Conservation (phyloP, 345 rosid species). For the Abelmoschus esculentus region DNA sequence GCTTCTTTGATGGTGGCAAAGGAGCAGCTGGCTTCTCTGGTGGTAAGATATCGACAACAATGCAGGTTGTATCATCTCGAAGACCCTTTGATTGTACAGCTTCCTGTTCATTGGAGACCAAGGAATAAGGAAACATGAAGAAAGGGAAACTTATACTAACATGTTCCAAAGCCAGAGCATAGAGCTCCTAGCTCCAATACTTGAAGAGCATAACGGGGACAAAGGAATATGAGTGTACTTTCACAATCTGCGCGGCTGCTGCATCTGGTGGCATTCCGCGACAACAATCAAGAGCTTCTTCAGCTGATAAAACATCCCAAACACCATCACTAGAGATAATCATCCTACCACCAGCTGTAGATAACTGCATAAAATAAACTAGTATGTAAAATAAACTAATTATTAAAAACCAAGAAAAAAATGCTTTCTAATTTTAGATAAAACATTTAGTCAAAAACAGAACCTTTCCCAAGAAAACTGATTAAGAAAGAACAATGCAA, state of each 20-base stretch:
- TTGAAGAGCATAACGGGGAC: background rate
- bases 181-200: conserved; percentile 6
- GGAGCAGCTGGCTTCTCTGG: conserved; percentile 73
- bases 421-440: background rate
- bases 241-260: conserved; percentile 90
- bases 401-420: background rate
- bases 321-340: conserved; percentile 97
- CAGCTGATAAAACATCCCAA: conserved; percentile 91
- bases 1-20: conserved; percentile 61
- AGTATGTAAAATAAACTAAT: background rate
- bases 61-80: conserved; percentile 97
- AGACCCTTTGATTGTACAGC: conserved; percentile 79
- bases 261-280: conserved; percentile 88
- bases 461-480: background rate
- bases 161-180: conserved; percentile 9
- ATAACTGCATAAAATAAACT: conserved; percentile 53
- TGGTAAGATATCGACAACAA: conserved; percentile 81
- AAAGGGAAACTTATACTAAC: background rate
- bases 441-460: background rate
- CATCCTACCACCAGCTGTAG: conserved; percentile 86
- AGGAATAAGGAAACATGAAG: background rate
- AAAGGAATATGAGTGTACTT: conserved; percentile 28
- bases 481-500: background rate
- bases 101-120: conserved; percentile 48
- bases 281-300: conserved; percentile 76